Conservation (phyloP, 352 stramenopile species). For the Globisporangium nodosum region DNA sequence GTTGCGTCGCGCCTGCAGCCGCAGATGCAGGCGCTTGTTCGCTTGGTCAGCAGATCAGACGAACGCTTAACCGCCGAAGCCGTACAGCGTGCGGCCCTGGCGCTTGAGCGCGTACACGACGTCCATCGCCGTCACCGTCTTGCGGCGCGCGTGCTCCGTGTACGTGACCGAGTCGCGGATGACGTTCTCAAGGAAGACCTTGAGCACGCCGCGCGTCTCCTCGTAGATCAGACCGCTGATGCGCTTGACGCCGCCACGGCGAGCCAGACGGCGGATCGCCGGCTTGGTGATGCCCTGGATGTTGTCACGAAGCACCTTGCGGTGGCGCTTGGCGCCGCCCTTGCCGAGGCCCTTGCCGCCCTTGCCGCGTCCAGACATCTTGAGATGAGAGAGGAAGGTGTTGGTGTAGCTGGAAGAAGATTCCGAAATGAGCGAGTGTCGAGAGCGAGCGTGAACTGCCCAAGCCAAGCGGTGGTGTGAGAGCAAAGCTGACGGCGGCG, state of each 20-base stretch:
- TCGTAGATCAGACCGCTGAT: constrained; percentile 98
- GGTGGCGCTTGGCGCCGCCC: constrained; percentile 80
- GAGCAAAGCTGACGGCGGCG: no score
- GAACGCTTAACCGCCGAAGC: constrained; percentile 83
- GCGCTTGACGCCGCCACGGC: constrained; percentile 97
- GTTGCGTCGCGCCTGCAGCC: background rate
- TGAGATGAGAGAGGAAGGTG: background rate
- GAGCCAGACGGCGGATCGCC: constrained; percentile 97
- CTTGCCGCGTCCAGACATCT: constrained; percentile 84
- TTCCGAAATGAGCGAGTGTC: constrained; percentile 46
- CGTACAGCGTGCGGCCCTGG: constrained; percentile 94
- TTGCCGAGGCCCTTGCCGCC: constrained; percentile 81
- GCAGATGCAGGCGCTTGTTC: background rate
- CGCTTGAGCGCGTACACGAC: constrained; percentile 98
- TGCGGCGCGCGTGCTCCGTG: constrained; percentile 94
- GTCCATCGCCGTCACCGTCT: constrained; percentile 98
- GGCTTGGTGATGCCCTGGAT: constrained; percentile 92
- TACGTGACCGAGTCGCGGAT: constrained; percentile 96
- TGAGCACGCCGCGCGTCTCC: constrained; percentile 96
- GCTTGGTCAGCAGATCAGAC: background rate
- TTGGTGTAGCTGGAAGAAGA: constrained; percentile 28
- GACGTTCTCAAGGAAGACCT: constrained; percentile 99
- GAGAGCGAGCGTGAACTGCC: no score
- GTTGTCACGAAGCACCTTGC: constrained; percentile 88
- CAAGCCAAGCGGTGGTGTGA: no score